Evolutionary conservation across 2,329 filamentous ascomycete species (phyloP), one percentile per base, ranked within the genome.

Genomic region (Alternaria triticina): DNA sequence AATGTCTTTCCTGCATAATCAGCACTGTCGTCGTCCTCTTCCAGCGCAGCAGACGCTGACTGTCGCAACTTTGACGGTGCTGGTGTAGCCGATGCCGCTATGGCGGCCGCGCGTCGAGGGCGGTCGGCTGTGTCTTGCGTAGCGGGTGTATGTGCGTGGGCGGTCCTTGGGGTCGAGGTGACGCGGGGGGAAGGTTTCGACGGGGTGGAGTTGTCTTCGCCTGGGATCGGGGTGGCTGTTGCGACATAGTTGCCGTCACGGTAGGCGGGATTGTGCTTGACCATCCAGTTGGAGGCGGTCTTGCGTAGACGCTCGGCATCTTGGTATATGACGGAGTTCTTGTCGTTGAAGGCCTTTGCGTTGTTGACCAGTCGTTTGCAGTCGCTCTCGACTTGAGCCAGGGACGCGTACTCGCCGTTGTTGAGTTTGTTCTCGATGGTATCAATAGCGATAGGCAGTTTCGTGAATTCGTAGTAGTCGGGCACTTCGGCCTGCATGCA

Each of bases 291-390:
- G 77, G 91, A 94, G 44, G 95, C 86, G 4, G 93, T 90, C 81
- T 97, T 97, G 50, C 94, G 87, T 49, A 97, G 87, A 52, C 93
- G 89, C 80, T 97, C 94, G 9, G 94, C 93, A 82, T 97, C 93
- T 46, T 93, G 90, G 75, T 91, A 95, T 40, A 91, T 85, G 61
- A 88, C 82, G 0, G 92, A 93, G 46, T 86, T 87, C 70, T 90
- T 90, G 63, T 90, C 86, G 74, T 95, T 95, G 81, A 89, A 96
- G 57, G 93, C 89, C 79, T 97, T 97, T 36, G 92, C 92, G 75
- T 97, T 97, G 68, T 89, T 86, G 59, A 97, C 91, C 86, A 97
- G 91, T 67, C 93, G 90, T 83, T 96, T 96, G 76, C 95, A 87
- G 77, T 94, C 94, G 74, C 91, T 90, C 79, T 97, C 94, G 12